A percentile compares a stretch with the other conserved stretches of the same genome.
Evolutionary conservation across 1,284 basidiomycete genomes (phyloP).

Genomic region (Cystobasidium pallidum): DNA sequence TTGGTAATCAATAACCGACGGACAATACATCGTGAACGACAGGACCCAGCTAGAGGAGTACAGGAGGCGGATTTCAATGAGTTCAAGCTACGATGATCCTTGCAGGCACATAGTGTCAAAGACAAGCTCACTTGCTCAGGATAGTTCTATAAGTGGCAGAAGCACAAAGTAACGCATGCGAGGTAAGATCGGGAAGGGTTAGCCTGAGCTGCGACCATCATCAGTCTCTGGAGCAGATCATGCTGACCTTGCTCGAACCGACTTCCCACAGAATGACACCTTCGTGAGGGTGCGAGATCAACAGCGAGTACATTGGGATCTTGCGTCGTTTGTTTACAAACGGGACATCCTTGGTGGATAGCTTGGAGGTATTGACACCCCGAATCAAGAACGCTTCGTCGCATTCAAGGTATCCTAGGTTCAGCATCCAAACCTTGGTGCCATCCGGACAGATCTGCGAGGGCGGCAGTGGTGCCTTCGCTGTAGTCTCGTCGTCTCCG

Average conservation of each 20-base stretch:
- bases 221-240: neutral
- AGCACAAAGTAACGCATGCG: neutral
- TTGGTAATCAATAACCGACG: neutral
- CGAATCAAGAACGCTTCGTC: constrained; percentile 54
- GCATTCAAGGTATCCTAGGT: constrained; percentile 52
- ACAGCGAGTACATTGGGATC: constrained; percentile 42
- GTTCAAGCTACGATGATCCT: neutral
- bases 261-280: constrained; percentile 55
- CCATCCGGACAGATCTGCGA: constrained; percentile 44
- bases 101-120: neutral
- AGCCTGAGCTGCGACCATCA: neutral
- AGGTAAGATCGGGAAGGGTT: neutral
- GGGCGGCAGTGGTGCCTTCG: neutral
- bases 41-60: constrained; percentile 10
- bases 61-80: neutral
- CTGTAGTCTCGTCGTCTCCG: neutral
- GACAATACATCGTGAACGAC: constrained; percentile 37
- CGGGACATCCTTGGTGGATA: constrained; percentile 13
- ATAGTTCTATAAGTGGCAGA: constrained; percentile 1
- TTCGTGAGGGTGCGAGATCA: constrained; percentile 54
- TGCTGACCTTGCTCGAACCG: constrained; percentile 51
- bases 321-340: constrained; percentile 30
- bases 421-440: constrained; percentile 53
- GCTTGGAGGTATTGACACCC: constrained; percentile 50
- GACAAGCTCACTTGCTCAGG: constrained; percentile 16